Conservation (phyloP, 768 basidiomycete species). For the Kwoniella botswanensis region DNA sequence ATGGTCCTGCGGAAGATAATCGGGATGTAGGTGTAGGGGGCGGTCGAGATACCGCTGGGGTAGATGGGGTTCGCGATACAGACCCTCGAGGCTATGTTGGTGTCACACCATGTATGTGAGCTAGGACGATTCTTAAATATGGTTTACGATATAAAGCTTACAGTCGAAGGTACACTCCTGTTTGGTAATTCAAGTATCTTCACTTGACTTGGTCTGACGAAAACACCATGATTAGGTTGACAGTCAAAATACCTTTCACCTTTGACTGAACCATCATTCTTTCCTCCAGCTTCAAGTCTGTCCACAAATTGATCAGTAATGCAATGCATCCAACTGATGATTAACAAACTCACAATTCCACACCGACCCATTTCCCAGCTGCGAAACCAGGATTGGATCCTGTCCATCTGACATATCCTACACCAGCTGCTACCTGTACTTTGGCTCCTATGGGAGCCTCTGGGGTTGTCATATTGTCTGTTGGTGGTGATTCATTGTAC, state of each 20-base stretch:
- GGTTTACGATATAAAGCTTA: neutral
- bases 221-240: constrained; percentile 77
- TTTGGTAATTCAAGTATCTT: constrained; percentile 63
- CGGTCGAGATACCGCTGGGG: constrained; percentile 28
- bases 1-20: constrained; percentile 20
- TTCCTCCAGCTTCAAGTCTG: constrained; percentile 69
- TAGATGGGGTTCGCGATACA: constrained; percentile 22
- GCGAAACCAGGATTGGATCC: constrained; percentile 79
- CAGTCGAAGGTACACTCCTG: constrained; percentile 18
- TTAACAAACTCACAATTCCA: constrained; percentile 68
- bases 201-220: constrained; percentile 84
- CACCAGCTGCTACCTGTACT: constrained; percentile 78
- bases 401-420: constrained; percentile 82
- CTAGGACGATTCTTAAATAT: neutral
- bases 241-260: constrained; percentile 83
- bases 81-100: constrained; percentile 19
- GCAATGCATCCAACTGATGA: constrained; percentile 40
- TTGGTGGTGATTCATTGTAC: constrained; percentile 8
- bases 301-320: constrained; percentile 11
- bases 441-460: constrained; percentile 68
- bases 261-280: constrained; percentile 91
- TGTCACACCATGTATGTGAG: neutral
- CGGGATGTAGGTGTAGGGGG: constrained; percentile 33
- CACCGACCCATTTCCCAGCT: constrained; percentile 91
- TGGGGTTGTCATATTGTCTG: constrained; percentile 40